These are phyloP conservation scores for Neophaeococcomyces mojaviensis DNA, from an alignment of 2,329 filamentous ascomycete species.

Conservation along the genomic window DNA sequence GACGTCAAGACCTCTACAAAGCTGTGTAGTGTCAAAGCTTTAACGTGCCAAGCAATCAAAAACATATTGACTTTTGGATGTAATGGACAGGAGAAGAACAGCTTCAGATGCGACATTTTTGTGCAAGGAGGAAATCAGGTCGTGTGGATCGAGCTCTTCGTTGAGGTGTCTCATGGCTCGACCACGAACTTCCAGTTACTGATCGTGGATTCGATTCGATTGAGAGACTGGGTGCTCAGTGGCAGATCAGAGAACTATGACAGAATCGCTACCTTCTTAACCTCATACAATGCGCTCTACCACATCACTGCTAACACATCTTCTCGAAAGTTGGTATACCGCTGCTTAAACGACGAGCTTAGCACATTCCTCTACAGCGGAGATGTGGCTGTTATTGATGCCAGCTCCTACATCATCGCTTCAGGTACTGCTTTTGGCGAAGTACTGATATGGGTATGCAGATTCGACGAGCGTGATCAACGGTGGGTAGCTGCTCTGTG, in stretches of 20 bases:
- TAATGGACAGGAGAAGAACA: background rate
- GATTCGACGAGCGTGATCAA: conserved; percentile 19
- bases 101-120: no score
- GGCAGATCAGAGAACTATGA: background rate
- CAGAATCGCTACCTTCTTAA: background rate
- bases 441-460: conserved; percentile 78
- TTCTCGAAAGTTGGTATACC: background rate
- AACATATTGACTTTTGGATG: conserved; percentile 13
- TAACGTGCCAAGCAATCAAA: conserved; percentile 16
- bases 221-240: background rate
- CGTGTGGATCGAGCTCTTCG: no score
- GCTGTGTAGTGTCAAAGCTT: conserved; percentile 25
- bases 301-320: background rate
- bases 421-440: conserved; percentile 93
- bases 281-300: conserved; percentile 6
- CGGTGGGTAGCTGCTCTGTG: conserved; percentile 37
- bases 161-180: no score
- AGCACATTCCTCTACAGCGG: conserved; percentile 85
- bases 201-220: no score
- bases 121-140: no score
- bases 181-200: no score
- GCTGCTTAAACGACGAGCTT: conserved; percentile 44
- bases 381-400: conserved; percentile 56
- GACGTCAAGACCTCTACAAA: conserved; percentile 30
- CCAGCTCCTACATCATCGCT: conserved; percentile 61